A percentile compares a stretch with the other conserved stretches of the same genome.
phyloP scores from a whole-genome alignment of 345 rosid species.

The Pugionium cornutum region DNA sequence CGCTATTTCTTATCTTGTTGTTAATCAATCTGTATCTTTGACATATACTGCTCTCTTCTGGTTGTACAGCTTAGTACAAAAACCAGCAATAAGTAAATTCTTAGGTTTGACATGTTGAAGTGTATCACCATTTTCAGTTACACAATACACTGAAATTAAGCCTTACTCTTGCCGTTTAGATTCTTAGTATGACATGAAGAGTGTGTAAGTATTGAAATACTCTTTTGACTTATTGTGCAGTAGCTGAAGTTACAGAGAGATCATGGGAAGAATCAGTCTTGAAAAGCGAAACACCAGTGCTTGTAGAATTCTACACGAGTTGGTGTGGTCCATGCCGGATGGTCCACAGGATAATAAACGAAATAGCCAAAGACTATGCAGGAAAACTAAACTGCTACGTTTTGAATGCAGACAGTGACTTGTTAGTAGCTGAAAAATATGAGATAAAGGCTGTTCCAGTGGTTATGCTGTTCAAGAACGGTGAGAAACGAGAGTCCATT shows the following conservation, averaged over 20 bases:
- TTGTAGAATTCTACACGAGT: slow-evolving; percentile 87
- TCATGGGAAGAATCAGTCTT: slow-evolving; percentile 66
- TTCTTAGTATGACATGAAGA: neutral
- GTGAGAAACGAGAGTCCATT: slow-evolving; percentile 69
- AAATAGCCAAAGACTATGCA: slow-evolving; percentile 75
- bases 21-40: neutral
- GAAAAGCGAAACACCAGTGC: slow-evolving; percentile 67
- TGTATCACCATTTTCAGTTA: neutral
- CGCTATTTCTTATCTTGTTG: too few relatives aligned
- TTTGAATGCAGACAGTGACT: slow-evolving; percentile 72
- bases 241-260: slow-evolving; percentile 55
- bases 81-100: neutral
- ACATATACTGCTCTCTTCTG: neutral
- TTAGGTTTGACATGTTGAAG: neutral
- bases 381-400: slow-evolving; percentile 72
- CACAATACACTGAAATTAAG: neutral
- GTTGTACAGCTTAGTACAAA: slow-evolving; percentile 1
- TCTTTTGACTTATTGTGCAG: slow-evolving; percentile 45
- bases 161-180: neutral
- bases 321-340: slow-evolving; percentile 81
- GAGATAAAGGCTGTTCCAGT: slow-evolving; percentile 92
- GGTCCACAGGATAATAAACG: slow-evolving; percentile 69
- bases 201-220: neutral
- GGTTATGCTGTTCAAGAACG: slow-evolving; percentile 83
- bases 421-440: slow-evolving; percentile 65